These are phyloP conservation scores for Fonsecaea monophora DNA, from an alignment of 2,329 filamentous ascomycete genomes.

Conservation along the genomic window DNA sequence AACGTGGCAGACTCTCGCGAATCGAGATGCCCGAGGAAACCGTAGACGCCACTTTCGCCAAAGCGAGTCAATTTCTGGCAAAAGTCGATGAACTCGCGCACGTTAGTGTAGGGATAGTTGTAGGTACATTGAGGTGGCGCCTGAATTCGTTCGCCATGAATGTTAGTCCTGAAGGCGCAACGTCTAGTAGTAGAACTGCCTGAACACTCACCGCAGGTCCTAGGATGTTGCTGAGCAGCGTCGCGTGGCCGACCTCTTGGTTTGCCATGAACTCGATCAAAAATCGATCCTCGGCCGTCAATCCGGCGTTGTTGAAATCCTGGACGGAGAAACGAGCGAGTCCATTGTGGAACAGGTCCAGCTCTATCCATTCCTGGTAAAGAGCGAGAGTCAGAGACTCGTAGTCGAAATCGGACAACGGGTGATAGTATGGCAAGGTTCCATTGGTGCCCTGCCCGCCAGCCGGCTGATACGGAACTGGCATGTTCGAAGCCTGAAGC, in stretches of 20 bases:
- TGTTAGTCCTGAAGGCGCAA: too few species aligned
- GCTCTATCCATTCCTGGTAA: conserved; percentile 84
- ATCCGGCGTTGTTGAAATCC: conserved; percentile 72
- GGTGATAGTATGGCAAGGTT: conserved; percentile 58
- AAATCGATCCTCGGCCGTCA: conserved; percentile 72
- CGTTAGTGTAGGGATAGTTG: conserved; percentile 72
- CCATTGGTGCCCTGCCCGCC: conserved; percentile 81
- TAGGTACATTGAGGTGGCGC: conserved; percentile 78
- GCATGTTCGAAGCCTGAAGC: conserved; percentile 67
- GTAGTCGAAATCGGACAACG: conserved; percentile 83
- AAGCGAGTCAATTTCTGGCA: conserved; percentile 83
- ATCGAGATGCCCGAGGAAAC: conserved; percentile 79
- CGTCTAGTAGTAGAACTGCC: not conserved
- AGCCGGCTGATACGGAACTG: conserved; percentile 73
- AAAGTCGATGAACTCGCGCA: conserved; percentile 56
- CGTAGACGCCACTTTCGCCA: conserved; percentile 75
- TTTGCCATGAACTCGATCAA: conserved; percentile 78
- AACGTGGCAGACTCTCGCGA: conserved; percentile 75
- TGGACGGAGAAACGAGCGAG: conserved; percentile 71
- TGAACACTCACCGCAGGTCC: conserved; percentile 62
- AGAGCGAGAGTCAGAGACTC: conserved; percentile 72
- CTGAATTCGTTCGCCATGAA: not conserved
- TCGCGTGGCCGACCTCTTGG: conserved; percentile 80
- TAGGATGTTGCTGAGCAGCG: conserved; percentile 75
- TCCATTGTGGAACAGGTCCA: conserved; percentile 81